phyloP scores from a whole-genome alignment of 2,329 filamentous ascomycete genomes.

The Venturia pyrina region DNA sequence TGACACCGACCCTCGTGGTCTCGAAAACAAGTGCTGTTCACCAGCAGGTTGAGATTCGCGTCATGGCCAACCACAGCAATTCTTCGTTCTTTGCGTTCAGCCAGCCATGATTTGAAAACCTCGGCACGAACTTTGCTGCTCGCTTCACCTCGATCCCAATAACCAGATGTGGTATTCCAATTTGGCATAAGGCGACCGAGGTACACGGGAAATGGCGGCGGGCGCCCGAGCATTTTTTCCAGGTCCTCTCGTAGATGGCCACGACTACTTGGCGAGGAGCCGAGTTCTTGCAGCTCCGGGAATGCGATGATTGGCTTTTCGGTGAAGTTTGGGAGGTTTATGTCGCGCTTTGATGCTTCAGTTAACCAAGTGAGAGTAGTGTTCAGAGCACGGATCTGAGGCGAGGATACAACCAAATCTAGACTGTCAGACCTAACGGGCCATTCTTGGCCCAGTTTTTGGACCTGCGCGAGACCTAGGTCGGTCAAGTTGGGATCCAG shows the following conservation, averaged over 20 bases:
- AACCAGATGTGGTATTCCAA: not conserved
- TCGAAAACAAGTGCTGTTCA: constrained; percentile 2
- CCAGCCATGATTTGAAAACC: not conserved
- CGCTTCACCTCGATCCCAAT: not conserved
- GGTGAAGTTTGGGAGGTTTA: not conserved
- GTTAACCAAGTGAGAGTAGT: constrained; percentile 12
- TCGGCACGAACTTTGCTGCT: not conserved
- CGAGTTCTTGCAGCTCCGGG: not conserved
- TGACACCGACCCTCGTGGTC: not conserved
- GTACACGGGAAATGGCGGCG: not conserved
- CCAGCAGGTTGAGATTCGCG: not conserved
- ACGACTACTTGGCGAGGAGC: not conserved
- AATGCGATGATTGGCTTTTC: not conserved
- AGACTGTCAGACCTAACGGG: constrained; percentile 5
- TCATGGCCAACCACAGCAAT: constrained; percentile 2
- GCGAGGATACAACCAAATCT: constrained; percentile 12
- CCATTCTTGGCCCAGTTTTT: constrained; percentile 5
- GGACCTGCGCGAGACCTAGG: constrained; percentile 13
- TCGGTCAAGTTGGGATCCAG: constrained; percentile 14
- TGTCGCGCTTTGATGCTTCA: constrained; percentile 13
- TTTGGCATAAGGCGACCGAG: not conserved
- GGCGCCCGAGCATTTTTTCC: not conserved
- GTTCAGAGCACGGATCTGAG: constrained; percentile 14
- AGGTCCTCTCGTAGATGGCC: not conserved
- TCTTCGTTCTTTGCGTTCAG: not conserved